Percentiles rank a stretch among this genome's conserved stretches.
Evolutionary conservation across 2,329 filamentous ascomycete species (phyloP).

Genomic region (Metarhizium brunneum): DNA sequence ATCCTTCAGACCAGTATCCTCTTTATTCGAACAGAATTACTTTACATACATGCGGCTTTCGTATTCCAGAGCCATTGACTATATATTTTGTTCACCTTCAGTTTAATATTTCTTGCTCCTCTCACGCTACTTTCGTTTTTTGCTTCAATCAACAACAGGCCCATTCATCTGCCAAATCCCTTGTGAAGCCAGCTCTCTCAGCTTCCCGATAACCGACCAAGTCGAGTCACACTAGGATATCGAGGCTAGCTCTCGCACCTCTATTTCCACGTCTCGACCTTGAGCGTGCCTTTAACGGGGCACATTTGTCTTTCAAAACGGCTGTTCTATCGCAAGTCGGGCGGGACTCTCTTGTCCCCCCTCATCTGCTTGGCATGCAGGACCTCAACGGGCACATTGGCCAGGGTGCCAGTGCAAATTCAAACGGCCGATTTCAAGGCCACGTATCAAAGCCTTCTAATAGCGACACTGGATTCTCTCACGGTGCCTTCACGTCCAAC

Average conservation of each 20-base stretch:
- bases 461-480: slow-evolving; percentile 83
- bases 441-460: slow-evolving; percentile 73
- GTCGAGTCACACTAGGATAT: neutral
- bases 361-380: slow-evolving; percentile 87
- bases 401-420: slow-evolving; percentile 28
- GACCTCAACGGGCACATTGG: slow-evolving; percentile 60
- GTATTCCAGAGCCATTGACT: slow-evolving; percentile 2
- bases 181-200: neutral
- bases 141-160: neutral
- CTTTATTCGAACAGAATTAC: slow-evolving; percentile 4
- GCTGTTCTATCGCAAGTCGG: slow-evolving; percentile 67
- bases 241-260: neutral
- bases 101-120: neutral
- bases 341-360: slow-evolving; percentile 80
- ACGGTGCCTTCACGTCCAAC: slow-evolving; percentile 85
- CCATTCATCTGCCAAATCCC: neutral
- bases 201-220: neutral
- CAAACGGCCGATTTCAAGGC: slow-evolving; percentile 56
- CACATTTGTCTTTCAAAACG: slow-evolving; percentile 65
- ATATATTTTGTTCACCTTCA: slow-evolving; percentile 13
- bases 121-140: neutral
- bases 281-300: slow-evolving; percentile 37
- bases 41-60: slow-evolving; percentile 9
- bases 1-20: slow-evolving; percentile 1
- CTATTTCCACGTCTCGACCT: neutral